Conservation (phyloP, 345 rosid species). For the Atalantia buxifolia region DNA sequence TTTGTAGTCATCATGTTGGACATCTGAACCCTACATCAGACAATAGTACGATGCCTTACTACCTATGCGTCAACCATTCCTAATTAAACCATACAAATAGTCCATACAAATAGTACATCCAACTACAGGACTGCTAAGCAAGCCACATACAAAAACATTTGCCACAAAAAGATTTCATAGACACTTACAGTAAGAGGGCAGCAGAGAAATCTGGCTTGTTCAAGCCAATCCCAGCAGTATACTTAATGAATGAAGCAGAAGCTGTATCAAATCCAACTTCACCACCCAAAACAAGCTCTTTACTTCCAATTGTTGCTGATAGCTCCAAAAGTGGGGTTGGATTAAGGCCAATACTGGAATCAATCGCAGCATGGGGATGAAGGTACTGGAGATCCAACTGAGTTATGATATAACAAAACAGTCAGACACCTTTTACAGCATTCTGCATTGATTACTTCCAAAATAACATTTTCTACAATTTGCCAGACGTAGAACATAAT, state of each 20-base stretch:
- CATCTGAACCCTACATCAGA: neutral
- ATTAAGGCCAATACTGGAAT: slow-evolving; percentile 74
- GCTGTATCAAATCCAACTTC: slow-evolving; percentile 76
- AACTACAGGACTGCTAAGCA: neutral
- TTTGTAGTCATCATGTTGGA: neutral
- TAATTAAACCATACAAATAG: neutral
- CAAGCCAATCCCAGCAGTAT: slow-evolving; percentile 66
- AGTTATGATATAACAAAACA: slow-evolving; percentile 6
- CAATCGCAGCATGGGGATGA: slow-evolving; percentile 69
- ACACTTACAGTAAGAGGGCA: slow-evolving; percentile 65
- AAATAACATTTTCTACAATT: neutral
- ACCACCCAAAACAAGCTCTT: slow-evolving; percentile 60
- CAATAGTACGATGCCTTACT: neutral
- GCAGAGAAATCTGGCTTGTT: slow-evolving; percentile 62
- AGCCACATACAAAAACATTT: neutral
- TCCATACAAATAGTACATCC: neutral
- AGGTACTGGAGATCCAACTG: slow-evolving; percentile 82
- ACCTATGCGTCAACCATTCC: neutral
- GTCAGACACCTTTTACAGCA: slow-evolving; percentile 4
- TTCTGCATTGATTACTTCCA: neutral
- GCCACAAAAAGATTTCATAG: neutral
- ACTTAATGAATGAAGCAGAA: slow-evolving; percentile 62
- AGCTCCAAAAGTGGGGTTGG: slow-evolving; percentile 70
- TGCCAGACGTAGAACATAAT: neutral
- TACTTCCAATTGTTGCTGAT: slow-evolving; percentile 73